Percentiles rank a stretch among this genome's conserved stretches.
phyloP scores from a whole-genome alignment of 805 yeast species.

The Starmerella floricola region DNA sequence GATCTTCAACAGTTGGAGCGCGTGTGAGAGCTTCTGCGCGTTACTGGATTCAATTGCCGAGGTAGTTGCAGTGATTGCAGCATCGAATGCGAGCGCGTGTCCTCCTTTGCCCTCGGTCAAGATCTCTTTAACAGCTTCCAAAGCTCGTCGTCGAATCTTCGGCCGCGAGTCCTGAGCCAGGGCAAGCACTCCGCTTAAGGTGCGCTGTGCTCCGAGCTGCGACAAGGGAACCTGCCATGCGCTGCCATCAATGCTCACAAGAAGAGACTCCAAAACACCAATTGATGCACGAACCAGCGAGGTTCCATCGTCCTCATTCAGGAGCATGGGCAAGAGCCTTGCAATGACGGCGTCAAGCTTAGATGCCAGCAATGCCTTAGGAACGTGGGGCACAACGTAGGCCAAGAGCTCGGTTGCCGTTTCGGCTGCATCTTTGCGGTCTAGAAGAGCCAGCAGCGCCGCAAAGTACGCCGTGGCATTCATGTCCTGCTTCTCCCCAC shows the following conservation, averaged over 20 bases:
- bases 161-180: constrained; percentile 81
- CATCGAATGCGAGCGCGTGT: constrained; percentile 68
- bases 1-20: constrained; percentile 59
- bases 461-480: constrained; percentile 60
- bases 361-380: constrained; percentile 53
- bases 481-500: constrained; percentile 50
- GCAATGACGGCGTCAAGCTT: constrained; percentile 69
- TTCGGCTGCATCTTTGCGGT: constrained; percentile 64
- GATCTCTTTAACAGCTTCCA: constrained; percentile 65
- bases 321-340: constrained; percentile 68
- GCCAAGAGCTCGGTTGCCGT: constrained; percentile 74
- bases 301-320: constrained; percentile 58
- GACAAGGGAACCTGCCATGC: constrained; percentile 45
- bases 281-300: constrained; percentile 71
- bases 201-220: constrained; percentile 24
- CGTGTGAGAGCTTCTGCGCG: constrained; percentile 45
- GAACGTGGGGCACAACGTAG: constrained; percentile 59
- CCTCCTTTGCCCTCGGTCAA: constrained; percentile 61
- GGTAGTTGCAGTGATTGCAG: constrained; percentile 56
- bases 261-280: constrained; percentile 70
- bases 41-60: constrained; percentile 31
- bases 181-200: constrained; percentile 30
- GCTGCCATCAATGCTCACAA: constrained; percentile 65
- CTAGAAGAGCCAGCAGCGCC: constrained; percentile 68
- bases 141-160: constrained; percentile 88